A percentile compares a stretch with the other conserved stretches of the same genome.
Conservation (phyloP, 768 basidiomycete species). For the Gymnopilus junonius region DNA sequence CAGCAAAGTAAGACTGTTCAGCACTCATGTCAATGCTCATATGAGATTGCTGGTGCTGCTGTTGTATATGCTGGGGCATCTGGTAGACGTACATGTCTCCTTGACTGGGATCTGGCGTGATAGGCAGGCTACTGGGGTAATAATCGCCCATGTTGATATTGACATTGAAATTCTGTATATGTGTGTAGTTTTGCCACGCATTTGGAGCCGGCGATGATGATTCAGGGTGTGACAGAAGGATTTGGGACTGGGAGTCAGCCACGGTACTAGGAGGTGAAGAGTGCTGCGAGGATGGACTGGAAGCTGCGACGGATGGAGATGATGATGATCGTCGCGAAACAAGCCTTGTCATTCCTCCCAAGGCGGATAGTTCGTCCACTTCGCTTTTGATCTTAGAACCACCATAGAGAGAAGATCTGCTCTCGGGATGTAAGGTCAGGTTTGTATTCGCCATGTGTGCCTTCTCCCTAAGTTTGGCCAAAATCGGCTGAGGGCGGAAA, state of each 20-base stretch:
- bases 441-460: slow-evolving; percentile 45
- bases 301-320: slow-evolving; percentile 48
- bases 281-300: slow-evolving; percentile 48
- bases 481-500: slow-evolving; percentile 61
- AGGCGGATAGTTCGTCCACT: slow-evolving; percentile 60
- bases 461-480: slow-evolving; percentile 58
- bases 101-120: slow-evolving; percentile 15
- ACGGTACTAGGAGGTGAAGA: slow-evolving; percentile 45
- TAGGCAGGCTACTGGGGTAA: slow-evolving; percentile 14
- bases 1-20: slow-evolving; percentile 13
- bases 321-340: slow-evolving; percentile 55
- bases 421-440: slow-evolving; percentile 22
- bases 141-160: slow-evolving; percentile 33
- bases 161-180: slow-evolving; percentile 37
- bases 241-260: slow-evolving; percentile 20
- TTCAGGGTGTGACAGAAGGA: slow-evolving; percentile 2
- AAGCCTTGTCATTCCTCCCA: slow-evolving; percentile 68
- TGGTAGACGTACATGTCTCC: slow-evolving; percentile 26
- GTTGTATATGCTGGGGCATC: slow-evolving; percentile 19
- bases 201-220: slow-evolving; percentile 6
- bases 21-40: slow-evolving; percentile 28
- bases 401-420: slow-evolving; percentile 36
- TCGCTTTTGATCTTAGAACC: slow-evolving; percentile 57
- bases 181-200: slow-evolving; percentile 37
- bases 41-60: slow-evolving; percentile 16